phyloP scores from a whole-genome alignment of 371 early-diverging fungal genomes.

The Rhizomucor pusillus region DNA sequence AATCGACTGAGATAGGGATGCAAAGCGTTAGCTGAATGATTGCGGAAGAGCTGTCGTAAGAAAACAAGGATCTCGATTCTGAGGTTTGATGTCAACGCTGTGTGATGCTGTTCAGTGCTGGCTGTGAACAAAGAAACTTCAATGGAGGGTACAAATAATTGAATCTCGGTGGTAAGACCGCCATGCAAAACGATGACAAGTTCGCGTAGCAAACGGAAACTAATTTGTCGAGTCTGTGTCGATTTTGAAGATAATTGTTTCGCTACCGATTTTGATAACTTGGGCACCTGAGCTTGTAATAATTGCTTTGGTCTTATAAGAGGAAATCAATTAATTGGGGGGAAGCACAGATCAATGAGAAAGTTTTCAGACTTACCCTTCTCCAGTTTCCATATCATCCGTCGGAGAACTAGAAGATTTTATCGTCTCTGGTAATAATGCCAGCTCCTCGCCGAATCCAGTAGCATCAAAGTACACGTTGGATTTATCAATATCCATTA shows the following conservation, averaged over 20 bases:
- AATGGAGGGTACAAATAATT: constrained; percentile 71
- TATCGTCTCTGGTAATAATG: constrained; percentile 5
- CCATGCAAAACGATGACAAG: constrained; percentile 71
- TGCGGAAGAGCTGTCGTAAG: constrained; percentile 64
- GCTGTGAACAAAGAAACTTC: constrained; percentile 59
- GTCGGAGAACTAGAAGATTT: constrained; percentile 2
- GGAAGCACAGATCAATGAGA: not conserved
- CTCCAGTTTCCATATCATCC: constrained; percentile 31
- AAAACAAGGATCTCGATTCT: constrained; percentile 82
- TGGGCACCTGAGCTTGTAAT: constrained; percentile 58
- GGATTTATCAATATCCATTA: not conserved
- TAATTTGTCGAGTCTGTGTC: constrained; percentile 70
- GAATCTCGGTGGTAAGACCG: constrained; percentile 64
- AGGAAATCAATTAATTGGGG: not conserved
- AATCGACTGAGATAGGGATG: constrained; percentile 54
- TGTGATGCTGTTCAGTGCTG: constrained; percentile 46
- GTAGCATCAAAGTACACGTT: constrained; percentile 22
- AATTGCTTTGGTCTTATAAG: constrained; percentile 49
- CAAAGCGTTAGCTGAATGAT: constrained; percentile 60
- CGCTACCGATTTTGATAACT: constrained; percentile 61
- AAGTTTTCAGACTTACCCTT: constrained; percentile 19
- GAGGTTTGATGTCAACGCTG: constrained; percentile 73
- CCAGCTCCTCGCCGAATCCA: constrained; percentile 17
- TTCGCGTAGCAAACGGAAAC: constrained; percentile 74
- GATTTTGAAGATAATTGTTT: constrained; percentile 77